Conservation (phyloP, 257 asterid genomes). For the Echium plantagineum region DNA sequence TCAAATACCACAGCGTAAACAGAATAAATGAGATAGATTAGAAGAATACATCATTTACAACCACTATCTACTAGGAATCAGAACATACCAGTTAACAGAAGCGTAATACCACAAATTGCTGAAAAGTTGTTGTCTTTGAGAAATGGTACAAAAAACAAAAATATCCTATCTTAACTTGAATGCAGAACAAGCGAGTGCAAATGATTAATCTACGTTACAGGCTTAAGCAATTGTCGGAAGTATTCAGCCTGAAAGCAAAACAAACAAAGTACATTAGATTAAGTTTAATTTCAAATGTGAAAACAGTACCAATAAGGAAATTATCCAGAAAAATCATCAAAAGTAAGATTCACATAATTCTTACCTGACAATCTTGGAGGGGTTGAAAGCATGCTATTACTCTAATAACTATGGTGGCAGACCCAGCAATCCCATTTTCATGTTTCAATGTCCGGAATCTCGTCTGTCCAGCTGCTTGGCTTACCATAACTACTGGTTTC, state of each 20-base stretch:
- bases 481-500: conserved; percentile 81
- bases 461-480: conserved; percentile 99
- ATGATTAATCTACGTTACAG: conserved; percentile 77
- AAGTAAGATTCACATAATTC: conserved; percentile 2
- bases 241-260: conserved; percentile 76
- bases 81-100: conserved; percentile 22
- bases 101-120: conserved; percentile 20
- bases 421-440: conserved; percentile 83
- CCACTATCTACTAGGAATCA: neutral
- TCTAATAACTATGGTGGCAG: conserved; percentile 71
- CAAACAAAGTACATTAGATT: conserved; percentile 11
- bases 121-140: conserved; percentile 34
- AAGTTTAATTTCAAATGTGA: neutral
- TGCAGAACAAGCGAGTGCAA: conserved; percentile 13
- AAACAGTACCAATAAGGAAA: neutral
- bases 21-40: too few species aligned
- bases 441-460: conserved; percentile 94
- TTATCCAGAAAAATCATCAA: neutral
- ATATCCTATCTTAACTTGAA: conserved; percentile 51
- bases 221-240: conserved; percentile 84
- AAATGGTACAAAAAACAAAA: conserved; percentile 27
- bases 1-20: neutral
- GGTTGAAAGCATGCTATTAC: conserved; percentile 98
- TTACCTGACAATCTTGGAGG: conserved; percentile 96
- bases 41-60: too few species aligned